Percentiles rank a stretch among this genome's conserved stretches.
These are phyloP conservation scores for Wilhelminamyces savonicus DNA, from an alignment of 805 yeast species.

Conservation along the genomic window DNA sequence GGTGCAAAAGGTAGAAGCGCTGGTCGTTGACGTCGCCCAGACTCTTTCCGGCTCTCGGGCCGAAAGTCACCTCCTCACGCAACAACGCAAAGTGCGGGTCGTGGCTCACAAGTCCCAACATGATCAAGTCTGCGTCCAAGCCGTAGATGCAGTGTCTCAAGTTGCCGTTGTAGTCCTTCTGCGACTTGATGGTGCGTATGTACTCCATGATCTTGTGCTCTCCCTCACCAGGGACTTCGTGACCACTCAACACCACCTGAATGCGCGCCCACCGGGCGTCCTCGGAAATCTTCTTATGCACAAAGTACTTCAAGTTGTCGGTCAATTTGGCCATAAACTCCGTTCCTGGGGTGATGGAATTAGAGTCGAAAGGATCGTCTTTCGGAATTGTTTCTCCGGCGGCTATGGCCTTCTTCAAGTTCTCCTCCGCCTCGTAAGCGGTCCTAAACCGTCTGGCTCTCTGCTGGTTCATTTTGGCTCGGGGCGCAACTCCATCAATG, in stretches of 20 bases:
- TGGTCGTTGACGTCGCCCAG: conserved; percentile 61
- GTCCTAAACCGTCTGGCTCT: conserved; percentile 93
- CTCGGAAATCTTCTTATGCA: conserved; percentile 79
- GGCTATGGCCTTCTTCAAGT: conserved; percentile 63
- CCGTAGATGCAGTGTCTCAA: conserved; percentile 93
- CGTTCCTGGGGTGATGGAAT: conserved; percentile 94
- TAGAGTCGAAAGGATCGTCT: conserved; percentile 84
- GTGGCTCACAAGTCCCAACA: conserved; percentile 86
- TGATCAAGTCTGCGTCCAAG: conserved; percentile 91
- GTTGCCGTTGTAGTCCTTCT: conserved; percentile 67
- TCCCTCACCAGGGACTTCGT: conserved; percentile 98
- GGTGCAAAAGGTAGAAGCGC: conserved; percentile 74
- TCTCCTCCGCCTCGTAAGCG: conserved; percentile 86
- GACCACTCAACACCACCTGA: conserved; percentile 78
- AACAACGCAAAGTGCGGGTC: conserved; percentile 93
- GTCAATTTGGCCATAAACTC: conserved; percentile 92
- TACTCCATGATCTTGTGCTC: conserved; percentile 96
- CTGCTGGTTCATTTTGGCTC: conserved; percentile 98
- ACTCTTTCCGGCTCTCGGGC: conserved; percentile 37
- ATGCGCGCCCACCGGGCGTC: conserved; percentile 83
- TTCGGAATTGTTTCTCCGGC: conserved; percentile 73
- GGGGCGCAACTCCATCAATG: conserved; percentile 97
- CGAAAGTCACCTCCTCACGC: conserved; percentile 94
- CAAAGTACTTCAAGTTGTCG: conserved; percentile 73
- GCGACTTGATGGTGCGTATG: conserved; percentile 74